Evolutionary conservation across 441 rosid genomes (phyloP).

Genomic region (Adansonia gregorii): DNA sequence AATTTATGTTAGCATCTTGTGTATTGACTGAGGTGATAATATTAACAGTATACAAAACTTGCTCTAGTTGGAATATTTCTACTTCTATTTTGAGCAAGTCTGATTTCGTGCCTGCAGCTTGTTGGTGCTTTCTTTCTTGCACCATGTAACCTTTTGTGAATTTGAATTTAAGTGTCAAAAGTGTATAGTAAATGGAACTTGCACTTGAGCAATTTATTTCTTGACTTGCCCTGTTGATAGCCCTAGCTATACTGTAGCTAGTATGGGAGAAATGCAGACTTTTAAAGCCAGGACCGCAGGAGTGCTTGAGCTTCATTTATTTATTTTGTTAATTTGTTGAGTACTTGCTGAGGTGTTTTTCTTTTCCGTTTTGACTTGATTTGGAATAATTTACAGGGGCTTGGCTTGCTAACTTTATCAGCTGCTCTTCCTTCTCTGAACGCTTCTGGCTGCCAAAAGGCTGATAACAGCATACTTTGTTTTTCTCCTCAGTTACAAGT

Average conservation of each 20-base stretch:
- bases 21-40: neutral
- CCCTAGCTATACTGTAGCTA: neutral
- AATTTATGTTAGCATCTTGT: neutral
- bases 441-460: conserved; percentile 35
- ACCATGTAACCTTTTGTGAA: neutral
- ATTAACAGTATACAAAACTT: neutral
- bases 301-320: neutral
- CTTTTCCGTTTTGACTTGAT: neutral
- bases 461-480: conserved; percentile 27
- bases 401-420: conserved; percentile 57
- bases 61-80: neutral
- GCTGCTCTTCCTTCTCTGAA: conserved; percentile 49
- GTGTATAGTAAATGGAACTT: neutral
- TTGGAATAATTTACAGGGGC: conserved; percentile 51
- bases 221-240: neutral
- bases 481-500: conserved; percentile 41
- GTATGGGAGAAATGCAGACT: neutral
- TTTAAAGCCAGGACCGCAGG: neutral
- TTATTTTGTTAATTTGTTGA: neutral
- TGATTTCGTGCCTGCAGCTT: neutral
- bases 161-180: neutral
- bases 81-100: neutral
- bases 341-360: neutral
- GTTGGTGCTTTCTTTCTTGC: neutral
- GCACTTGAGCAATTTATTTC: neutral